A percentile compares a stretch with the other conserved stretches of the same genome.
phyloP scores from a whole-genome alignment of 768 basidiomycete species.

The Lactarius sanguifluus region DNA sequence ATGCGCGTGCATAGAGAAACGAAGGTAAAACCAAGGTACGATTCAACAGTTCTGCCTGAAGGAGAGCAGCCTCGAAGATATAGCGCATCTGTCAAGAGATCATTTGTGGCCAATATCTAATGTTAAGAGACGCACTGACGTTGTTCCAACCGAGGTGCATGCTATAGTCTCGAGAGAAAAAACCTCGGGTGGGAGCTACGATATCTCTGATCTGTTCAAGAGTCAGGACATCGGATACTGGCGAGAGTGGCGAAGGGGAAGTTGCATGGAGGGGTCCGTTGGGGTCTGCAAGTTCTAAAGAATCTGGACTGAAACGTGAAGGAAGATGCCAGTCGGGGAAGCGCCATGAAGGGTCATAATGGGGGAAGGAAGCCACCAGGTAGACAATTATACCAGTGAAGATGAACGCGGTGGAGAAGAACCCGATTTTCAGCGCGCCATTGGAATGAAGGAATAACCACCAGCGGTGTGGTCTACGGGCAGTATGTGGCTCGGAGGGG shows the following conservation, averaged over 20 bases:
- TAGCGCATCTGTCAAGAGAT: conserved; percentile 42
- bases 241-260: background rate
- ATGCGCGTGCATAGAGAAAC: conserved; percentile 47
- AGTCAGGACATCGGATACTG: conserved; percentile 29
- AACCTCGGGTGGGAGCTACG: conserved; percentile 42
- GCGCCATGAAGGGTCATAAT: background rate
- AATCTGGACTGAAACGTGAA: background rate
- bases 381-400: conserved; percentile 20
- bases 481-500: background rate
- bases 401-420: conserved; percentile 15
- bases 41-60: conserved; percentile 45
- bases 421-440: background rate
- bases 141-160: conserved; percentile 51
- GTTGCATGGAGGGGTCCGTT: background rate
- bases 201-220: conserved; percentile 38
- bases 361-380: background rate
- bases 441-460: background rate
- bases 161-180: conserved; percentile 45
- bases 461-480: conserved; percentile 9
- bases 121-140: conserved; percentile 33
- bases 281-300: background rate
- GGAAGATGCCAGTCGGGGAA: background rate
- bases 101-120: conserved; percentile 5
- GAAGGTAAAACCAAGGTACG: conserved; percentile 47
- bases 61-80: conserved; percentile 47